phyloP scores from a whole-genome alignment of 352 stramenopile species.

The Globisporangium viniferum region DNA sequence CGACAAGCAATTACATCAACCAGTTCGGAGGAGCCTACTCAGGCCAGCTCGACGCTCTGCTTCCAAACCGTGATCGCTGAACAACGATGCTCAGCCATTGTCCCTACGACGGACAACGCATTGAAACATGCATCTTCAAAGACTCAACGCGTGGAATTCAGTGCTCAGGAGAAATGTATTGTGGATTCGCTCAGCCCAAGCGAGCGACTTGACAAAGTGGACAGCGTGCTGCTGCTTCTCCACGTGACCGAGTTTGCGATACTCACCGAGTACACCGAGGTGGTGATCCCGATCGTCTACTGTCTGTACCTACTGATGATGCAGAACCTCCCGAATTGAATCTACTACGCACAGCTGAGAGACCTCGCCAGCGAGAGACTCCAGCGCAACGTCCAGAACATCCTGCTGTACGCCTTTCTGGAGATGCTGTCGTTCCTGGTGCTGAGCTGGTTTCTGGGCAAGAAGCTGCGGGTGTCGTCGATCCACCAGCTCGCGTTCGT shows the following conservation, averaged over 20 bases:
- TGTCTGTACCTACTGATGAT: constrained; percentile 8
- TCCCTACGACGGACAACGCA: no score
- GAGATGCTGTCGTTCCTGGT: constrained; percentile 35
- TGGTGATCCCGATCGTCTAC: constrained; percentile 18
- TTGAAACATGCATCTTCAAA: no score
- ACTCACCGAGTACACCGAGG: constrained; percentile 16
- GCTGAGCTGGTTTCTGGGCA: constrained; percentile 22
- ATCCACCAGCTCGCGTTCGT: constrained; percentile 31
- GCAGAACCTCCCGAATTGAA: constrained; percentile 21
- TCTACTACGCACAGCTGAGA: constrained; percentile 28
- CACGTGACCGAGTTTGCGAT: constrained; percentile 14
- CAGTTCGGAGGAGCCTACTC: no score
- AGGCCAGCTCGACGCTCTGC: no score
- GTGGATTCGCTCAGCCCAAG: not conserved
- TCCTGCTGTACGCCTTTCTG: constrained; percentile 29
- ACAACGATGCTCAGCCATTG: no score
- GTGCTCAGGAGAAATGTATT: not conserved
- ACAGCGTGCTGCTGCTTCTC: constrained; percentile 6
- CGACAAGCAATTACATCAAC: no score
- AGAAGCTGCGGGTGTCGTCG: constrained; percentile 18
- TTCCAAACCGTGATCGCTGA: no score
- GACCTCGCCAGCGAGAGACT: constrained; percentile 13
- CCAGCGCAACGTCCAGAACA: constrained; percentile 10
- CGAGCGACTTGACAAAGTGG: not conserved
- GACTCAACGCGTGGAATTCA: not conserved